Conservation (phyloP, 208 protist species). For the Leptomonas pyrrhocoris region DNA sequence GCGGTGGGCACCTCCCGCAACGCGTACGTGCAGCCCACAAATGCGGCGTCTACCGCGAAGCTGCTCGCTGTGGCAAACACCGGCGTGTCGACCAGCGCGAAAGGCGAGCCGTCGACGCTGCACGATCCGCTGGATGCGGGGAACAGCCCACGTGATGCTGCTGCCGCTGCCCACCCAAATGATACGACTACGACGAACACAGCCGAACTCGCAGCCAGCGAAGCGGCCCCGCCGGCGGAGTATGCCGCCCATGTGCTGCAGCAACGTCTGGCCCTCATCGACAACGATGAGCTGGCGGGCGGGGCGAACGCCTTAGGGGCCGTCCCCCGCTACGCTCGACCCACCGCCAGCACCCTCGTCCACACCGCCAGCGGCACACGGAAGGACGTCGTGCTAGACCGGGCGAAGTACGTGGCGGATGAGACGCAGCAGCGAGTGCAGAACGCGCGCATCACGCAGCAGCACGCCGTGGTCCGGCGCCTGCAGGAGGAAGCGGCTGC, state of each 20-base stretch:
- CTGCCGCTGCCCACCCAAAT: background rate
- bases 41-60: constrained; percentile 23
- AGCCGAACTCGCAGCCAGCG: background rate
- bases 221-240: background rate
- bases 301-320: constrained; percentile 28
- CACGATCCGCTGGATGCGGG: background rate
- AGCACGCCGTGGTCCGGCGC: constrained; percentile 59
- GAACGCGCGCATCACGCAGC: constrained; percentile 56
- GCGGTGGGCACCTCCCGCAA: constrained; percentile 21
- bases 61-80: constrained; percentile 15
- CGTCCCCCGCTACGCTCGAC: constrained; percentile 63
- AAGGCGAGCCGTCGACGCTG: background rate
- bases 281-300: constrained; percentile 63
- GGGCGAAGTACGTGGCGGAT: constrained; percentile 58
- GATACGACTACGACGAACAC: background rate
- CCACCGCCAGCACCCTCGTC: constrained; percentile 65
- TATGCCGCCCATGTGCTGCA: constrained; percentile 28
- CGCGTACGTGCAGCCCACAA: constrained; percentile 27
- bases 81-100: background rate
- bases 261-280: constrained; percentile 42
- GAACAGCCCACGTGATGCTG: background rate
- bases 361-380: constrained; percentile 49
- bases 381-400: constrained; percentile 38
- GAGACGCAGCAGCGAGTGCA: constrained; percentile 36
- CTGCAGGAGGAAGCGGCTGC: constrained; percentile 9